Evolutionary conservation across 1,139 yeast species (phyloP), one percentile per base, ranked within the genome.

Genomic region (Yamadazyma siamensis): DNA sequence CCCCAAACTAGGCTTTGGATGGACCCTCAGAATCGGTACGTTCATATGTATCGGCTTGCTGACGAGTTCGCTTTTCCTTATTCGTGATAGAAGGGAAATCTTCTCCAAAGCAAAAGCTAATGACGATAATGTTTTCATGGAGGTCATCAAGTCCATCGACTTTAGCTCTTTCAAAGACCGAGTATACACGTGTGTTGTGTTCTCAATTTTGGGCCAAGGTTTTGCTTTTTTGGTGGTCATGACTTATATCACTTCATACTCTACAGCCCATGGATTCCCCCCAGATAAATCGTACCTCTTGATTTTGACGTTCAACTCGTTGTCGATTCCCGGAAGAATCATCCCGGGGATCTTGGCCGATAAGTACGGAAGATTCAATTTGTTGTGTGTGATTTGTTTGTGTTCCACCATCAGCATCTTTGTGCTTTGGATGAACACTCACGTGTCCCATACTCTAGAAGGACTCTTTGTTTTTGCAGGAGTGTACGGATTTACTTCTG

Each of bases 1-100:
- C 43, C 57, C 54, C 0, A 42, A 47, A 21, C 53, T 75, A 12
- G 86, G 87, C 2, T 80, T 64, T 47, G 71, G 65, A 13, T 80
- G 86, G 85, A 73, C 83, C 2, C 64, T 78, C 25, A 57, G 87
- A 33, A 61, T 71, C 3, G 59, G 77, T 39, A 80, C 77, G 0
- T 68, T 79, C 26, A 54, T 76, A 12, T 59, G 71, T 23, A 40
- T 73, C 4, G 59, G 55, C 2, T 59, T 65, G 27, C 57, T 70
- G 42, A 31, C 54, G 1, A 42, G 62, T 4, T 56, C 77, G 0
- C 47, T 67, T 1, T 25, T 59, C 3, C 52, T 77, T 3, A 65
- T 75, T 5, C 57, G 52, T 34, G 75, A 75, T 21, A 54, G 81
- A 37, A 29, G 40, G 26, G 30, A 38, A 7, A 38, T 38, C 2